Base-by-base conservation (phyloP, 2,329 filamentous ascomycete genomes). In the Penicillium sp. region DNA sequence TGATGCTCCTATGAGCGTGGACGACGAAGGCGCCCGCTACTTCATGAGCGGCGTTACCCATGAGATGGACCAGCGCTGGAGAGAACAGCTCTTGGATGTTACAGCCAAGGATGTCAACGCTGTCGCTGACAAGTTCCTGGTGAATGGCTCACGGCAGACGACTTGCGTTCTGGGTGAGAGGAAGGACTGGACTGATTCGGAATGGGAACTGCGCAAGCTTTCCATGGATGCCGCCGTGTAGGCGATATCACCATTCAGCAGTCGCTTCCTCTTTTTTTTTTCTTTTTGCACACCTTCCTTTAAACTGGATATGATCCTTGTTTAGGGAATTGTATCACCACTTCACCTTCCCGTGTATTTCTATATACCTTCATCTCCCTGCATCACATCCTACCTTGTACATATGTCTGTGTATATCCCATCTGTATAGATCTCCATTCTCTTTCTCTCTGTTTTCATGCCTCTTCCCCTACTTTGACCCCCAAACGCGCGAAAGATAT, bases 1-100 rank as follows among this genome's bases (percentile, higher is more conserved):
- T 10, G 94, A 99, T 74, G 93, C 93, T 11, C 94, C 94, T 1
- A 83, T 88, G 65, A 88, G 89, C 38, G 91, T 97, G 22, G 94
- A 89, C 71, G 82, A 89, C 49, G 93, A 97, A 72, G 94, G 93
- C 35, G 89, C 96, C 85, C 82, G 84, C 42, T 82, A 87, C 52
- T 99, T 99, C 75, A 78, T 96, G 68, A 89, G 86, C 31, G 92
- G 92, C 13, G 82, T 99, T 35, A 90, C 89, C 1, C 85, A 94
- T 57, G 89, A 91, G 66, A 96, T 97, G 92, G 87, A 89, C 69
- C 92, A 97, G 76, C 83, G 79, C 66, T 86, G 90, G 72, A 82
- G 94, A 64, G 89, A 94, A 74, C 86, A 89, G 69, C 80, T 99
- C 55, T 81, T 99, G 4, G 93, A 97, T 71, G 92, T 97, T 38